Evolutionary conservation across 768 basidiomycete genomes (phyloP), one percentile per base, ranked within the genome.

Genomic region (Tylopilus vinaceipallidus): DNA sequence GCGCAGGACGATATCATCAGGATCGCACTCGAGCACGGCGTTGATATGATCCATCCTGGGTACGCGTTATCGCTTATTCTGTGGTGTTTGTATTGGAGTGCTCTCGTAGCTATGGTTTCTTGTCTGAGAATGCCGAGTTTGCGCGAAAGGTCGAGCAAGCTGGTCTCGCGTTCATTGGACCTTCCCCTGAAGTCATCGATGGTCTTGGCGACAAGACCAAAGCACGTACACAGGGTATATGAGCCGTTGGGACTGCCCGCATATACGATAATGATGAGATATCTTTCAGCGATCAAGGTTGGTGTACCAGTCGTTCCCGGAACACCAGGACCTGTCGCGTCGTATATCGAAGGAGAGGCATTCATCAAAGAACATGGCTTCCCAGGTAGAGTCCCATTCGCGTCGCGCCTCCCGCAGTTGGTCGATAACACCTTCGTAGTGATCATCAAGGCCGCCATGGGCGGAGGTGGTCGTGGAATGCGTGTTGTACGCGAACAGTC

Each of bases 31-130:
- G 95, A 98, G 71, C 94, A 98, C 70, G 95, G 92, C 22, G 97
- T 99, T 22, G 95, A 98, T 68, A 98, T 99, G 97, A 98, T 99
- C 65, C 97, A 98, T 71, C 97, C 94, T 11, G 94, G 95, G 91
- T 93, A 59, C 63, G 77, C 36, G 20, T 17, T 2, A 29, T 17
- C 42, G 43, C 32, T 16, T 38, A 30, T 49, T 37, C 32, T 33
- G 24, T 23, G 35, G 14, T 54, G 9, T 42, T 30, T 39, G 47
- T 46, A 9, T 24, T 51, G 22, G 59, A 32, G 46, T 30, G 8
- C 41, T 12, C 42, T 44, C 30, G 13, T 60, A 95, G 94, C 49
- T 98, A 98, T 66, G 95, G 95, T 47, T 99, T 99, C 80, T 77
- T 99, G 37, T 91, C 94, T 42, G 97, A 99, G 73, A 98, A 98